A percentile compares a stretch with the other conserved stretches of the same genome.
phyloP scores from a whole-genome alignment of 192 early-diverging fungal species.

The Glomus cerebriforme region DNA sequence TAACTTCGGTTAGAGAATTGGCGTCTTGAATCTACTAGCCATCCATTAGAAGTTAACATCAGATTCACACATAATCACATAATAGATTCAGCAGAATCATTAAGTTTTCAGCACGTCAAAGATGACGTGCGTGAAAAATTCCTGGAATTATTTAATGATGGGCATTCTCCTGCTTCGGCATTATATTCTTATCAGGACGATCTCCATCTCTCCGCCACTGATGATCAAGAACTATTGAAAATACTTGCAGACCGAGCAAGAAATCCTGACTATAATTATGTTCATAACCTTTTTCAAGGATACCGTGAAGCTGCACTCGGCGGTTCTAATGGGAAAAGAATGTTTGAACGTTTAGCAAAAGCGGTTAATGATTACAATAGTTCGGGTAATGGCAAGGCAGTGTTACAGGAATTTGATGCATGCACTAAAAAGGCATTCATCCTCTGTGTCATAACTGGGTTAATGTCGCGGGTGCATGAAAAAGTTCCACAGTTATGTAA shows the following conservation, averaged over 20 bases:
- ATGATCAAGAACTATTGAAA: too few species aligned
- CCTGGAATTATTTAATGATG: background rate
- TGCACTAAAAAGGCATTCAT: background rate
- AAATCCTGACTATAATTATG: too few species aligned
- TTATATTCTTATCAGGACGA: too few species aligned
- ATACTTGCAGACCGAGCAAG: too few species aligned
- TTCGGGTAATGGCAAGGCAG: background rate
- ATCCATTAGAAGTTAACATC: background rate
- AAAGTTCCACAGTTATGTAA: background rate
- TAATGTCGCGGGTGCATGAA: background rate
- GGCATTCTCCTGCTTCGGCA: background rate
- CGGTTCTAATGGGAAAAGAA: background rate
- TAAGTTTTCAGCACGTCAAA: background rate
- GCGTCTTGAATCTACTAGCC: background rate
- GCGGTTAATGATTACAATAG: background rate
- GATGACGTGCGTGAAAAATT: background rate
- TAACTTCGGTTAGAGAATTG: background rate
- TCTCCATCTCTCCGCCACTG: too few species aligned
- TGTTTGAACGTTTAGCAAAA: background rate
- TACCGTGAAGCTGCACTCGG: too few species aligned
- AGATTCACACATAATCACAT: background rate
- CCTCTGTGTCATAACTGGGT: background rate
- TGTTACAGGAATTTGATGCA: background rate
- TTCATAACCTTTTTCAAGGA: too few species aligned
- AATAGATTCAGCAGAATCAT: background rate